Evolutionary conservation across 129 eudicot species (phyloP).

Genomic region (Ambrosia trifida): DNA sequence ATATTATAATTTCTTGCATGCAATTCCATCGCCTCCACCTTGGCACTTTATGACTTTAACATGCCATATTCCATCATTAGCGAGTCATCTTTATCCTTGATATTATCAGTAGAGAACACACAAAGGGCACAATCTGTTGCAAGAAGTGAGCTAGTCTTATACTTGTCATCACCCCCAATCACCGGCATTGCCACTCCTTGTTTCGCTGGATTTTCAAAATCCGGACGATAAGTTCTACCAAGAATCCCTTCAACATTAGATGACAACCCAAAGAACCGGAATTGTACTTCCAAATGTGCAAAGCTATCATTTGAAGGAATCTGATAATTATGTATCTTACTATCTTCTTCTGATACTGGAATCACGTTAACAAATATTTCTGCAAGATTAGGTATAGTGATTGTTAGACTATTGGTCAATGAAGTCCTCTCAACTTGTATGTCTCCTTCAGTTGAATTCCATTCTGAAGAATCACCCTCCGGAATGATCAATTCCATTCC

Average conservation of each 20-base stretch:
- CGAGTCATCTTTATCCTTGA: conserved; percentile 14
- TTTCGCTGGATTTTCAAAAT: conserved; percentile 59
- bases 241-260: conserved; percentile 55
- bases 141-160: conserved; percentile 42
- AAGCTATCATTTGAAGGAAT: conserved; percentile 49
- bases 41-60: conserved; percentile 49
- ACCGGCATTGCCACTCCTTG: conserved; percentile 51
- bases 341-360: conserved; percentile 53
- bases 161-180: conserved; percentile 51
- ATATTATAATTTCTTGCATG: conserved; percentile 43
- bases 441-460: conserved; percentile 44
- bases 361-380: conserved; percentile 53
- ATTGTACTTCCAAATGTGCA: conserved; percentile 58
- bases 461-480: conserved; percentile 46
- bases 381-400: conserved; percentile 35
- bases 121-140: conserved; percentile 42
- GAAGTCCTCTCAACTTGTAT: conserved; percentile 58
- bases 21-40: conserved; percentile 40
- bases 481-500: conserved; percentile 34
- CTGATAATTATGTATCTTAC: conserved; percentile 51
- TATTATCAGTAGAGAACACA: conserved; percentile 28
- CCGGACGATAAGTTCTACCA: conserved; percentile 54
- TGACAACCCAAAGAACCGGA: conserved; percentile 52
- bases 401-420: conserved; percentile 40
- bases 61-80: conserved; percentile 34